Percentiles rank a stretch among this genome's conserved stretches.
phyloP scores from a whole-genome alignment of 2,329 filamentous ascomycete genomes.

The Sordariomycetes sp. region DNA sequence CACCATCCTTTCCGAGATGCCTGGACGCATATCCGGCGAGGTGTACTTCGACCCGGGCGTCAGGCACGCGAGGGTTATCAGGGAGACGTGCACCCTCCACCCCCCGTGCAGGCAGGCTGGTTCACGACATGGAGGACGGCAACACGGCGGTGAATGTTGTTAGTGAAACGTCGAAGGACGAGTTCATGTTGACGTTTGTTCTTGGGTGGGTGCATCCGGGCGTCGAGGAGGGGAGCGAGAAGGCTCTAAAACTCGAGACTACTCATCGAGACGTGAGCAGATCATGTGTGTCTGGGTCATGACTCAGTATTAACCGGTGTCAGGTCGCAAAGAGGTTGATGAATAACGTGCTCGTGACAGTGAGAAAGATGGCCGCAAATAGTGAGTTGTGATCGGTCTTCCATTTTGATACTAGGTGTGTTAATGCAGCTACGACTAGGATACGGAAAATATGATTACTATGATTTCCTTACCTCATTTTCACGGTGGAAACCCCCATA shows the following conservation, averaged over 20 bases:
- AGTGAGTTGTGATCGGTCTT: not conserved
- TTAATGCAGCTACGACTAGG: too few species aligned
- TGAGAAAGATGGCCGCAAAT: not conserved
- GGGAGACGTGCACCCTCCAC: constrained; percentile 17
- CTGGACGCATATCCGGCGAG: constrained; percentile 13
- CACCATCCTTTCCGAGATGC: constrained; percentile 16
- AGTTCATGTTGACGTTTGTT: constrained; percentile 19
- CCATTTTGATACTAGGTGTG: not conserved
- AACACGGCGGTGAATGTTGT: constrained; percentile 20
- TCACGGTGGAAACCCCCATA: too few species aligned
- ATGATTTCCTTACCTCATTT: too few species aligned
- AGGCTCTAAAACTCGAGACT: constrained; percentile 12
- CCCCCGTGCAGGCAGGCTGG: constrained; percentile 17
- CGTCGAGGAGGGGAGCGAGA: constrained; percentile 13
- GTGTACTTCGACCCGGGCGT: constrained; percentile 14
- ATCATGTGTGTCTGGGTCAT: not conserved
- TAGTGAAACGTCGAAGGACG: constrained; percentile 7
- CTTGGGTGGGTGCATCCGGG: constrained; percentile 20
- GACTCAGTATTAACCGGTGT: not conserved
- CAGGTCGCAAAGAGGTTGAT: not conserved
- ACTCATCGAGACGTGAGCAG: constrained; percentile 9
- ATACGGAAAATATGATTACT: too few species aligned
- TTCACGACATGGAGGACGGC: constrained; percentile 21
- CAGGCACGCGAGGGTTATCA: constrained; percentile 7
- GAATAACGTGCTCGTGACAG: not conserved